A percentile compares a stretch with the other conserved stretches of the same genome.
These are phyloP conservation scores for Papiliotrema laurentii DNA, from an alignment of 1,284 basidiomycete genomes.

Conservation along the genomic window DNA sequence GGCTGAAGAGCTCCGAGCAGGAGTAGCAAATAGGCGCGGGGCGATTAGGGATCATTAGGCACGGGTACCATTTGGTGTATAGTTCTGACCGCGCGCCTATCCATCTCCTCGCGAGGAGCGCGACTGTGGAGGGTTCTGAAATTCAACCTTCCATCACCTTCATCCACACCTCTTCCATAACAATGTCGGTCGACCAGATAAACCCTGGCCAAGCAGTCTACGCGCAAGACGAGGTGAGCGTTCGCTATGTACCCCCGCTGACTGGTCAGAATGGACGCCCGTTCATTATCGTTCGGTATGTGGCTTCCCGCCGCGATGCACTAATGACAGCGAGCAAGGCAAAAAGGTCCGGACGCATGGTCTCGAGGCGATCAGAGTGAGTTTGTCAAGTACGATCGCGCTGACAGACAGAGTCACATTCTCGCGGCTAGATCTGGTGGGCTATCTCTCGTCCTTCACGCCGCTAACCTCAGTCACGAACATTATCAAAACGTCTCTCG, in stretches of 20 bases:
- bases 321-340: conserved; percentile 67
- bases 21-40: too few species aligned
- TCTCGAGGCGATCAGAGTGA: conserved; percentile 89
- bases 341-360: conserved; percentile 94
- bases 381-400: conserved; percentile 16
- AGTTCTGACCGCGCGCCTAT: too few species aligned
- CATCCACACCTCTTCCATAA: neutral
- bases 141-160: conserved; percentile 1
- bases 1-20: neutral
- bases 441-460: neutral
- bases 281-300: conserved; percentile 80
- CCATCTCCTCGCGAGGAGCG: too few species aligned
- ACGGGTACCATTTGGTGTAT: neutral
- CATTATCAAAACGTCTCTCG: conserved; percentile 91
- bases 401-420: conserved; percentile 70
- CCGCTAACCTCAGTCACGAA: conserved; percentile 64
- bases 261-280: conserved; percentile 77
- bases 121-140: neutral
- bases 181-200: conserved; percentile 46
- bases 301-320: neutral
- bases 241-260: neutral
- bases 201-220: conserved; percentile 64
- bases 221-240: conserved; percentile 77
- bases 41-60: too few species aligned
- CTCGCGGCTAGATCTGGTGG: conserved; percentile 66